Evolutionary conservation across 148 eudicot species (phyloP).

Genomic region (Arbutus unedo): DNA sequence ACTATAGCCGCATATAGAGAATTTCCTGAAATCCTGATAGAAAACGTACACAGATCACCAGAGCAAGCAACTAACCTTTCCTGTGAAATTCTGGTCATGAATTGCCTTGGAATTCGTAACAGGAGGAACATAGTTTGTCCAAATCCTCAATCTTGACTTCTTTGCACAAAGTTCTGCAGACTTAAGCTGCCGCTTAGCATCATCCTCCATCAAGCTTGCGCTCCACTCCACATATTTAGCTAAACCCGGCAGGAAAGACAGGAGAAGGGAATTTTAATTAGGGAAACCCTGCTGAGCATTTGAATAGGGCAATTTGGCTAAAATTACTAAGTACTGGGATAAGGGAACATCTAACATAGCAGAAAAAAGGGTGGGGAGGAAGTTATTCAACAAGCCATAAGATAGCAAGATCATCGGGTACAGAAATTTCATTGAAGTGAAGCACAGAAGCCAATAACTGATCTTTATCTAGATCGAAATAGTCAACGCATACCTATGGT

Average conservation of each 20-base stretch:
- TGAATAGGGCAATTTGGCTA: too few species aligned
- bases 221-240: slow-evolving; percentile 97
- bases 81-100: slow-evolving; percentile 85
- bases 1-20: slow-evolving; percentile 7
- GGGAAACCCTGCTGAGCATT: too few species aligned
- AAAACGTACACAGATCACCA: background rate
- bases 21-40: background rate
- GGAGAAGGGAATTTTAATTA: background rate
- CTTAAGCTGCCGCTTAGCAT: slow-evolving; percentile 56
- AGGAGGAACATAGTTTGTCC: slow-evolving; percentile 88
- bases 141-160: slow-evolving; percentile 63
- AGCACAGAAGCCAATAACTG: background rate
- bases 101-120: slow-evolving; percentile 77
- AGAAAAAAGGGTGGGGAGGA: background rate
- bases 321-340: too few species aligned
- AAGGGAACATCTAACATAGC: background rate
- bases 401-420: too few species aligned
- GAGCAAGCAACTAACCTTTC: slow-evolving; percentile 54
- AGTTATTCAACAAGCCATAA: background rate
- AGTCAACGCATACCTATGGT: background rate
- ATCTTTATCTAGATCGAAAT: background rate
- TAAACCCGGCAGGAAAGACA: slow-evolving; percentile 52
- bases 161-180: slow-evolving; percentile 84
- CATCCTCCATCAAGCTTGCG: slow-evolving; percentile 74
- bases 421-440: too few species aligned